These are phyloP conservation scores for Torulaspora globosa DNA, from an alignment of 1,139 yeast genomes.

Conservation along the genomic window DNA sequence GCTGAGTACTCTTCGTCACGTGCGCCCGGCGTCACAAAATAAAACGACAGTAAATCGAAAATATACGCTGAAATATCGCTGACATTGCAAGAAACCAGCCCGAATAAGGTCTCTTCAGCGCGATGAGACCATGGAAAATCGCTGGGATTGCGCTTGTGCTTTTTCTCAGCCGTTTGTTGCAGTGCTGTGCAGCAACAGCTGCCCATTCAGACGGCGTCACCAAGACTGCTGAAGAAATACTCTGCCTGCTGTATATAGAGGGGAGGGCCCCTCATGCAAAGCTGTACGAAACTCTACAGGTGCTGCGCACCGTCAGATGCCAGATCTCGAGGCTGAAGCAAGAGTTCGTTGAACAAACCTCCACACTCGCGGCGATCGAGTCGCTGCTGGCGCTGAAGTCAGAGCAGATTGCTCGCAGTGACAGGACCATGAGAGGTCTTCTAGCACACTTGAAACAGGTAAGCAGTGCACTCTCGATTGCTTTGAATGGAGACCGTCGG, in stretches of 20 bases:
- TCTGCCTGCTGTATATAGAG: conserved; percentile 3
- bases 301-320: background rate
- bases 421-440: background rate
- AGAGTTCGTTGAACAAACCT: conserved; percentile 5
- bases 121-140: background rate
- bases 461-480: conserved; percentile 2
- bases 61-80: background rate
- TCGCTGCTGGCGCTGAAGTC: conserved; percentile 4
- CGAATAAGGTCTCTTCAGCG: too few species aligned
- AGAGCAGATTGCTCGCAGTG: conserved; percentile 4
- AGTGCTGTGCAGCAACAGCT: background rate
- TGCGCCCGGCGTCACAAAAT: conserved; percentile 5
- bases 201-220: conserved; percentile 3
- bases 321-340: background rate
- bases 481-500: background rate
- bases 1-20: background rate
- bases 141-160: background rate
- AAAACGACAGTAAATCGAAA: conserved; percentile 8
- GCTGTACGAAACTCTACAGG: conserved; percentile 2
- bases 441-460: conserved; percentile 7
- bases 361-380: conserved; percentile 8
- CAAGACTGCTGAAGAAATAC: conserved; percentile 3
- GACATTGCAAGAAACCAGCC: too few species aligned
- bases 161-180: background rate
- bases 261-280: background rate